A percentile compares a stretch with the other conserved stretches of the same genome.
These are phyloP conservation scores for Alternaria longipes DNA, from an alignment of 2,329 filamentous ascomycete species.

Conservation along the genomic window DNA sequence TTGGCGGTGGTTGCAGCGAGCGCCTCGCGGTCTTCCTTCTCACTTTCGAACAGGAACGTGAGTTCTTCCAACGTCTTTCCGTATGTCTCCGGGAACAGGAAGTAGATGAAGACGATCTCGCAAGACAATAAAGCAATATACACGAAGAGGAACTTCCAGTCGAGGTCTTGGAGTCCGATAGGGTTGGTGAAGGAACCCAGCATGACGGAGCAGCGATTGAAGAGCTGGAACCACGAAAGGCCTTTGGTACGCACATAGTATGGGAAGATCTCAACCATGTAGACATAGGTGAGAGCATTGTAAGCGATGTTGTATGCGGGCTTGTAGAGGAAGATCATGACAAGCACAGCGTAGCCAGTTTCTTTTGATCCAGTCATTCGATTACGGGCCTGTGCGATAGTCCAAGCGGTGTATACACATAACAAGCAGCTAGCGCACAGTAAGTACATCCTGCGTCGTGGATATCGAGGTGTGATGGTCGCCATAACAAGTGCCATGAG, in stretches of 20 bases:
- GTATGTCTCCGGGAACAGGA: constrained; percentile 47
- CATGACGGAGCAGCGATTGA: constrained; percentile 67
- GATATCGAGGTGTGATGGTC: constrained; percentile 63
- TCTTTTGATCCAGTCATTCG: constrained; percentile 50
- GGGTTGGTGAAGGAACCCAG: constrained; percentile 70
- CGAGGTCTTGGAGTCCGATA: constrained; percentile 67
- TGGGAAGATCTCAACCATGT: constrained; percentile 61
- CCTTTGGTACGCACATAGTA: constrained; percentile 62
- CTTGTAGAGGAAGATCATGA: constrained; percentile 62
- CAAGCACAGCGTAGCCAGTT: constrained; percentile 57
- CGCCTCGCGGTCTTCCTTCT: constrained; percentile 32
- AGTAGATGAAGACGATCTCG: constrained; percentile 49
- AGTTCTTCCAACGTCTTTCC: constrained; percentile 48
- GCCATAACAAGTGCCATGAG: constrained; percentile 65
- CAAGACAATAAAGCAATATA: constrained; percentile 56
- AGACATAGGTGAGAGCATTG: constrained; percentile 67
- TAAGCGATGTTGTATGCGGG: constrained; percentile 66
- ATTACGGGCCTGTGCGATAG: constrained; percentile 60
- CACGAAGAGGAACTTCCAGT: constrained; percentile 71
- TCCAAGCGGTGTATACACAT: constrained; percentile 50
- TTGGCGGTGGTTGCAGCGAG: constrained; percentile 36
- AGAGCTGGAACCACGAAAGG: constrained; percentile 67
- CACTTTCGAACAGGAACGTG: constrained; percentile 45
- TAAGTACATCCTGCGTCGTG: constrained; percentile 66
- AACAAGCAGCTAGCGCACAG: constrained; percentile 49